Conservation (phyloP, 208 protist genomes). For the Kentomonas sorsogonicus region DNA sequence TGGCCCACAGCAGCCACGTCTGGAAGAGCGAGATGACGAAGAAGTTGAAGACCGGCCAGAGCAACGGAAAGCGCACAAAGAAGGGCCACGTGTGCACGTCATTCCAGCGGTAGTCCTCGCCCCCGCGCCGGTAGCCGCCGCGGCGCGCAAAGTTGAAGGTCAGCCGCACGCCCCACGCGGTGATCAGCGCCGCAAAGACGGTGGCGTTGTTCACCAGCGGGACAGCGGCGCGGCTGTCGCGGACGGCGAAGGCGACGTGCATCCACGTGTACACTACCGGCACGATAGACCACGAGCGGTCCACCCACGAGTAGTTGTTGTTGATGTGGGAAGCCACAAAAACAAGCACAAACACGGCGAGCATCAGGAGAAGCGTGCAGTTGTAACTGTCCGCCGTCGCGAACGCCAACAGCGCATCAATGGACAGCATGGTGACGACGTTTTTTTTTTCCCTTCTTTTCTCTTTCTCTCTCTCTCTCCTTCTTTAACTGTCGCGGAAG, state of each 20-base stretch:
- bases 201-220: constrained; percentile 15
- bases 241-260: constrained; percentile 29
- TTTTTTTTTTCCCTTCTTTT: no score
- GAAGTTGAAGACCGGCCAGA: constrained; percentile 72
- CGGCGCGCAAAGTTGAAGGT: constrained; percentile 68
- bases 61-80: constrained; percentile 13
- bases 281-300: constrained; percentile 71
- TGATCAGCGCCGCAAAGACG: constrained; percentile 49
- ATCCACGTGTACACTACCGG: constrained; percentile 73
- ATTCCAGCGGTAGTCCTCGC: constrained; percentile 76
- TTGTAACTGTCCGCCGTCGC: constrained; percentile 19
- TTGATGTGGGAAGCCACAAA: constrained; percentile 45
- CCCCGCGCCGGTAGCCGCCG: constrained; percentile 61
- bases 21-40: constrained; percentile 63
- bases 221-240: background rate
- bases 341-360: constrained; percentile 30
- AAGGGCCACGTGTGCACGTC: constrained; percentile 46
- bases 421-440: background rate
- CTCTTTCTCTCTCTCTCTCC: no score
- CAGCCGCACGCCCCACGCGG: constrained; percentile 63
- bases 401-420: constrained; percentile 2
- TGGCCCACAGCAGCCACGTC: constrained; percentile 64
- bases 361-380: constrained; percentile 31
- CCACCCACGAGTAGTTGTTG: constrained; percentile 78
- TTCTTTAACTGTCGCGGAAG: no score